A percentile compares a stretch with the other conserved stretches of the same genome.
phyloP scores from a whole-genome alignment of 1,284 basidiomycete species.

The Pascua sp. region DNA sequence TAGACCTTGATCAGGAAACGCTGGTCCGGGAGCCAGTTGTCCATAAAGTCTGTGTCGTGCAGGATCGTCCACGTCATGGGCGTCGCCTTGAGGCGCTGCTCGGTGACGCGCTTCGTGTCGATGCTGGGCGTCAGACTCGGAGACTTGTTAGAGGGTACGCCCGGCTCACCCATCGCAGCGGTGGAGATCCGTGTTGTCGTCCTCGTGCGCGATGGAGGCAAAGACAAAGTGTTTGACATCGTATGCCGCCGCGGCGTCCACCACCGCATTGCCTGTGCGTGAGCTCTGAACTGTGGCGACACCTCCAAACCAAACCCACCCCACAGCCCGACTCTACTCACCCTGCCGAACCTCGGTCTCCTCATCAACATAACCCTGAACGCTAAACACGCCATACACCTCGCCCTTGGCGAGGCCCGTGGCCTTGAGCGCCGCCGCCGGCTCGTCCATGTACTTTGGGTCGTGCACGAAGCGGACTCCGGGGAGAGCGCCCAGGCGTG shows the following conservation, averaged over 20 bases:
- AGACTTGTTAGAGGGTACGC: not conserved
- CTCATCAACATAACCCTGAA: constrained; percentile 27
- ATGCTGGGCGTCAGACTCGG: constrained; percentile 8
- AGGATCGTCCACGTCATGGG: constrained; percentile 12
- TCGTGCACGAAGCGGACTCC: constrained; percentile 27
- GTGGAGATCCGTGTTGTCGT: constrained; percentile 11
- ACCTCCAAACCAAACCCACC: not conserved
- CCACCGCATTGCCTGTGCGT: constrained; percentile 42
- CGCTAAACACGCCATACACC: constrained; percentile 28
- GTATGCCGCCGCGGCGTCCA: constrained; percentile 46
- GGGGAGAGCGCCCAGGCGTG: constrained; percentile 20
- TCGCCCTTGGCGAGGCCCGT: constrained; percentile 18
- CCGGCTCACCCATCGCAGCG: constrained; percentile 15
- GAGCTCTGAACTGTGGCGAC: not conserved
- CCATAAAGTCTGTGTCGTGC: constrained; percentile 17
- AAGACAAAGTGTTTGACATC: constrained; percentile 52
- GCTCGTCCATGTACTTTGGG: constrained; percentile 26
- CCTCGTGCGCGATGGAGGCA: constrained; percentile 28
- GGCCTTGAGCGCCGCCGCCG: constrained; percentile 17
- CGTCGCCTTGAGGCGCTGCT: constrained; percentile 19
- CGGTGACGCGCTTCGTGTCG: constrained; percentile 31
- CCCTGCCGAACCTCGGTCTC: constrained; percentile 22
- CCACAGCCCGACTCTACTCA: constrained; percentile 11
- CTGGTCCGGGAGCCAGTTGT: constrained; percentile 23
- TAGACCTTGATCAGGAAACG: constrained; percentile 20